phyloP scores from a whole-genome alignment of 78 protist species.

The Speleostelium caveatum region DNA sequence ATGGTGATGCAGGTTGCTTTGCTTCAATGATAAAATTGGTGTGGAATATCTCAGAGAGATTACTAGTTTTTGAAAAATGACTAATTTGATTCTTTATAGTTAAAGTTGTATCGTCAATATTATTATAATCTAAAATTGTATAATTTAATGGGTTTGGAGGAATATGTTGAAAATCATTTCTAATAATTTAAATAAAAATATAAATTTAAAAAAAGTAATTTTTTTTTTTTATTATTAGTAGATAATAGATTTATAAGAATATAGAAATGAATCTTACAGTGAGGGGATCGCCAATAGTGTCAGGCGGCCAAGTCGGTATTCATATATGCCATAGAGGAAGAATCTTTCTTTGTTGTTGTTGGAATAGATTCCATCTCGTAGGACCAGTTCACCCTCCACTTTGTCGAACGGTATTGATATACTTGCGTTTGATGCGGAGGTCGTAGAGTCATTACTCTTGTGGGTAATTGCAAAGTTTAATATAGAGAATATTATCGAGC shows the following conservation, averaged over 20 bases:
- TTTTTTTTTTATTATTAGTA: too few relatives aligned
- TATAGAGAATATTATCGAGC: slow-evolving; percentile 6
- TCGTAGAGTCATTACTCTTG: not conserved
- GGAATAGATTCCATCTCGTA: slow-evolving; percentile 60
- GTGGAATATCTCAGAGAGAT: too few relatives aligned
- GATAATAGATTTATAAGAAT: too few relatives aligned
- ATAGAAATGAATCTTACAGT: slow-evolving; percentile 5
- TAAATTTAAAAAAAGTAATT: too few relatives aligned
- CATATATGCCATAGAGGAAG: slow-evolving; percentile 60
- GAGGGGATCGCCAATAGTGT: slow-evolving; percentile 47
- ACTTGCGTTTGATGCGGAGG: not conserved
- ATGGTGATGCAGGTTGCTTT: not conserved
- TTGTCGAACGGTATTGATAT: not conserved
- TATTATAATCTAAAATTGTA: not conserved
- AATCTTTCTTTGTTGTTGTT: not conserved
- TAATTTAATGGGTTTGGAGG: slow-evolving; percentile 10
- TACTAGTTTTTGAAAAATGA: too few relatives aligned
- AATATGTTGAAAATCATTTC: not conserved
- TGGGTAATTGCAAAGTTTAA: not conserved
- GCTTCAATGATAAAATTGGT: too few relatives aligned
- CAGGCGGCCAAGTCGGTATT: slow-evolving; percentile 22
- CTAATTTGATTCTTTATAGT: too few relatives aligned
- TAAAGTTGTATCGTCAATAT: too few relatives aligned
- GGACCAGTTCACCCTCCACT: slow-evolving; percentile 40
- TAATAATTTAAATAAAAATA: too few relatives aligned